Percentiles rank a stretch among this genome's conserved stretches.
Evolutionary conservation across 768 basidiomycete species (phyloP).

Genomic region (Gautieria morchelliformis): DNA sequence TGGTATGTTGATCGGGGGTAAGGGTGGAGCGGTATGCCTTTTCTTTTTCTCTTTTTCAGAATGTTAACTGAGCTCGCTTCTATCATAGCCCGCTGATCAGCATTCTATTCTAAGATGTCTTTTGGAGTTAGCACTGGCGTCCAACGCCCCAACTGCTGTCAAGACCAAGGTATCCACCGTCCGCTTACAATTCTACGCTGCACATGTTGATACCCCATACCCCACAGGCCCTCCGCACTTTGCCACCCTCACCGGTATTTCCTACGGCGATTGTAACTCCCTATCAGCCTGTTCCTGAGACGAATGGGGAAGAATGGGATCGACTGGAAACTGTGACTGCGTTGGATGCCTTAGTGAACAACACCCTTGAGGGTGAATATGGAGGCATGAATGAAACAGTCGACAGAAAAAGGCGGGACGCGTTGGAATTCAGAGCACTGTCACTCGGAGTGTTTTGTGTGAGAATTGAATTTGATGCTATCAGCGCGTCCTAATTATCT

Average conservation of each 20-base stretch:
- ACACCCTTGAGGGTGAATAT: constrained; percentile 83
- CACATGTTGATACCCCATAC: constrained; percentile 29
- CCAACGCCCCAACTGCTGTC: constrained; percentile 82
- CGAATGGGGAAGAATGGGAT: constrained; percentile 91
- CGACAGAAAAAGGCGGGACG: constrained; percentile 51
- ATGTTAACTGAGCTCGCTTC: neutral
- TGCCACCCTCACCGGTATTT: constrained; percentile 46
- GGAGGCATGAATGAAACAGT: constrained; percentile 36
- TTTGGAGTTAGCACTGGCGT: constrained; percentile 79
- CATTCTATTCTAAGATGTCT: constrained; percentile 64
- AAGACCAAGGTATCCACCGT: constrained; percentile 65
- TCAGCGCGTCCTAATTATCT: neutral
- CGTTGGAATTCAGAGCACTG: constrained; percentile 63
- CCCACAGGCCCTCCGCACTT: constrained; percentile 43
- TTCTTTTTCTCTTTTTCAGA: neutral
- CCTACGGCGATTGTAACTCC: constrained; percentile 61
- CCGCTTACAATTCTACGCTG: constrained; percentile 20
- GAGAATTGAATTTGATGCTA: constrained; percentile 11
- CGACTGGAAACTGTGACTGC: constrained; percentile 72
- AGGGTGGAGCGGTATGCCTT: constrained; percentile 49
- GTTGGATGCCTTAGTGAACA: constrained; percentile 72
- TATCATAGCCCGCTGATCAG: constrained; percentile 43
- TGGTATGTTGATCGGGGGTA: constrained; percentile 73
- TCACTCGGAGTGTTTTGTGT: constrained; percentile 84
- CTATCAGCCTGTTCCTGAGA: constrained; percentile 68